These are phyloP conservation scores for Diospyros kaki DNA, from an alignment of 148 eudicot species.

Conservation along the genomic window DNA sequence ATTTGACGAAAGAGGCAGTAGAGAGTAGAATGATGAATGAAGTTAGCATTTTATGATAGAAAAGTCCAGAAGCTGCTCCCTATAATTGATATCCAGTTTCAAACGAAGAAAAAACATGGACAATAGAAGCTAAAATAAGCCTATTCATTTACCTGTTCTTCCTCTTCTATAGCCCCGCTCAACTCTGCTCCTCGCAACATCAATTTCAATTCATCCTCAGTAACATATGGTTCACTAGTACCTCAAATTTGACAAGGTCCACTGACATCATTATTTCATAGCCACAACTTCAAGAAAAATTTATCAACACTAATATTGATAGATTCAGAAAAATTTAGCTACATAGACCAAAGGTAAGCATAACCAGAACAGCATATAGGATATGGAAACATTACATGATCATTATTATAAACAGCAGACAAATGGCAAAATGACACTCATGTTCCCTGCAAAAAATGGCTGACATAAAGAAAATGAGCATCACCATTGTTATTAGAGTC, in stretches of 20 bases:
- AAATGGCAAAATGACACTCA: background rate
- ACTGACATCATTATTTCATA: constrained; percentile 1
- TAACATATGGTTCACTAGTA: constrained; percentile 86
- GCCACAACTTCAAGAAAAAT: background rate
- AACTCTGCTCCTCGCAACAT: constrained; percentile 96
- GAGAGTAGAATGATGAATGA: no score
- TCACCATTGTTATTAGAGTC: no score
- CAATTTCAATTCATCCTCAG: constrained; percentile 94
- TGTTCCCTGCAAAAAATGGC: background rate
- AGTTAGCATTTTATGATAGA: no score
- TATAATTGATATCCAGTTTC: background rate
- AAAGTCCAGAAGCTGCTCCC: background rate
- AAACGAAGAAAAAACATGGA: background rate
- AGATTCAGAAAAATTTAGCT: background rate
- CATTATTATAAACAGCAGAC: background rate
- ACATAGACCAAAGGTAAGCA: background rate
- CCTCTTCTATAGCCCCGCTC: constrained; percentile 98
- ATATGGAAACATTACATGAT: background rate
- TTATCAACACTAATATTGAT: background rate
- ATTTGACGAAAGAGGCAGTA: no score
- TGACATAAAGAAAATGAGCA: background rate
- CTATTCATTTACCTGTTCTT: constrained; percentile 70
- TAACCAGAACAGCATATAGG: constrained; percentile 1
- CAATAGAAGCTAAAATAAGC: background rate
- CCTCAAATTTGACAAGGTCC: constrained; percentile 20